These are phyloP conservation scores for Cadophora gregata DNA, from an alignment of 2,329 filamentous ascomycete genomes.

Conservation along the genomic window DNA sequence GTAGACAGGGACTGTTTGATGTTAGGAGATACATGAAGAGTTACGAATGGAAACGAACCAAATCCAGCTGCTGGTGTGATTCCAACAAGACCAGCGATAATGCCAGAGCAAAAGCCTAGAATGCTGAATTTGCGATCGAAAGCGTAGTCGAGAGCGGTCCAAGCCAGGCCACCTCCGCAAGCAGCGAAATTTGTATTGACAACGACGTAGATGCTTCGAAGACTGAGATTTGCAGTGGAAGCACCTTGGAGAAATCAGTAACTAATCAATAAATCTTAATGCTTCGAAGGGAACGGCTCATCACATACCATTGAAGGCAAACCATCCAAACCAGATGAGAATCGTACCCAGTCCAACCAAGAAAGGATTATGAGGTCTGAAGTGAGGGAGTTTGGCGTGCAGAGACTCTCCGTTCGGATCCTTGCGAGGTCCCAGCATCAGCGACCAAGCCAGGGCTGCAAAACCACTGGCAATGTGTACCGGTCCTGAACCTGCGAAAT, in stretches of 20 bases:
- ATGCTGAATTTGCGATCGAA: constrained; percentile 18
- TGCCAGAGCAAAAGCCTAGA: constrained; percentile 19
- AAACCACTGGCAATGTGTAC: constrained; percentile 21
- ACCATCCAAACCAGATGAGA: constrained; percentile 23
- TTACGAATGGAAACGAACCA: not conserved
- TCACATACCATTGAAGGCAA: constrained; percentile 20
- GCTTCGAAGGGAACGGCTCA: not conserved
- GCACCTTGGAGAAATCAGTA: not conserved
- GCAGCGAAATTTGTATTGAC: constrained; percentile 19
- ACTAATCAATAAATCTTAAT: too few species aligned
- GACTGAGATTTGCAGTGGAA: constrained; percentile 19
- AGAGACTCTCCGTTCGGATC: constrained; percentile 16
- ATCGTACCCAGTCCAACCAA: constrained; percentile 17
- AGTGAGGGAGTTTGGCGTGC: constrained; percentile 13
- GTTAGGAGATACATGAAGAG: not conserved
- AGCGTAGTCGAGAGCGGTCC: constrained; percentile 16
- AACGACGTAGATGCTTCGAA: constrained; percentile 14
- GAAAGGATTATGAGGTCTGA: constrained; percentile 22
- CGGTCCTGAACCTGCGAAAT: constrained; percentile 20
- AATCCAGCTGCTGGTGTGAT: constrained; percentile 20
- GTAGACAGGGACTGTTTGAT: constrained; percentile 4
- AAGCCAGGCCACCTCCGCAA: constrained; percentile 16
- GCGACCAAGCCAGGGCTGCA: constrained; percentile 14
- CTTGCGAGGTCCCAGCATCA: constrained; percentile 15
- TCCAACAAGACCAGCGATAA: constrained; percentile 17